Conservation (phyloP, 805 yeast genomes). For the Barnettozyma botsteinii region DNA sequence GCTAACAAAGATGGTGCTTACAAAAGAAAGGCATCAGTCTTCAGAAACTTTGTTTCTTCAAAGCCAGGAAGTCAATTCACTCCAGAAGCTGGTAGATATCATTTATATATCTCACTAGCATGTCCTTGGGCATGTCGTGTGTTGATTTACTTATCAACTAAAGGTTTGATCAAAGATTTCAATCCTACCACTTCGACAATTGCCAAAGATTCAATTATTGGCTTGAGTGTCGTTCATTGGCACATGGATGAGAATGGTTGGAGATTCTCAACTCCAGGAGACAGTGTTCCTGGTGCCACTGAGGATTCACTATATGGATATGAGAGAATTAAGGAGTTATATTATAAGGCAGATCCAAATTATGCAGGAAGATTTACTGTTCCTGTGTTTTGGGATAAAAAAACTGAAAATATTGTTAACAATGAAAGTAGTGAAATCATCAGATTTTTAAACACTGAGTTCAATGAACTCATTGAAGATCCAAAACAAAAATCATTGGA, state of each 20-base stretch:
- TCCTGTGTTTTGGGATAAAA: constrained; percentile 89
- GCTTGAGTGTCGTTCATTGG: constrained; percentile 84
- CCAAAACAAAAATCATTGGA: constrained; percentile 44
- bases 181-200: constrained; percentile 27
- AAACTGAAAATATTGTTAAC: constrained; percentile 76
- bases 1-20: constrained; percentile 50
- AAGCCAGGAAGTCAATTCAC: constrained; percentile 55
- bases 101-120: constrained; percentile 78
- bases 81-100: constrained; percentile 79
- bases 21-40: constrained; percentile 48
- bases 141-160: constrained; percentile 62
- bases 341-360: constrained; percentile 67
- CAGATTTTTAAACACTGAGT: constrained; percentile 74
- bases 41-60: constrained; percentile 58
- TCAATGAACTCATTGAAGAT: constrained; percentile 49
- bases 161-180: constrained; percentile 55
- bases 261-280: constrained; percentile 58
- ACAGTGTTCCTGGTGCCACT: constrained; percentile 38
- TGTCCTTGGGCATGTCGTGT: constrained; percentile 97
- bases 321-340: constrained; percentile 61
- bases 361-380: constrained; percentile 85
- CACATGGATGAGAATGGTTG: constrained; percentile 84
- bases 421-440: constrained; percentile 90
- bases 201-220: constrained; percentile 40
- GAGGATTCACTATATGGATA: constrained; percentile 57